These are phyloP conservation scores for Cyathus striatus DNA, from an alignment of 768 basidiomycete genomes.

Conservation along the genomic window DNA sequence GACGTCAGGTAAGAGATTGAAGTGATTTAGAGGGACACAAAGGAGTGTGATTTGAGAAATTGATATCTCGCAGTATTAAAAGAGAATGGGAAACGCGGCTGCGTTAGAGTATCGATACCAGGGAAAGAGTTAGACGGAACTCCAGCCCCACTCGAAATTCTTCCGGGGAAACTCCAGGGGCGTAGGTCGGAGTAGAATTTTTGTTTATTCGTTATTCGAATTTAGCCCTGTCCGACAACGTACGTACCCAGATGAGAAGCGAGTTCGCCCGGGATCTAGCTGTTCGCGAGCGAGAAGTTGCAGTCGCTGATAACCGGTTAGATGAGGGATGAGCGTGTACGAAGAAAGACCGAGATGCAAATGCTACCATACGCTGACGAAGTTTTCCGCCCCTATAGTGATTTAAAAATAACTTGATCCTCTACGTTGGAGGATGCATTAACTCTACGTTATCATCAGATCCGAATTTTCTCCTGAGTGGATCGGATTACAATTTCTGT, in stretches of 20 bases:
- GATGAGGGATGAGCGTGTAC: conserved; percentile 1
- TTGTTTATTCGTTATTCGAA: too few relatives aligned
- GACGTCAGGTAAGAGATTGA: background rate
- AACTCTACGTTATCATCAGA: too few relatives aligned
- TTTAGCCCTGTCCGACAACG: too few relatives aligned
- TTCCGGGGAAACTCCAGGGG: conserved; percentile 1
- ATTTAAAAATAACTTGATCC: too few relatives aligned
- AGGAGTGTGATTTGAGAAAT: conserved; percentile 5
- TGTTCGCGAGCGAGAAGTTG: background rate
- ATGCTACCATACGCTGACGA: background rate
- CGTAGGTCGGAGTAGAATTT: background rate
- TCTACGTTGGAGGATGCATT: too few relatives aligned
- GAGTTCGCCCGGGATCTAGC: too few relatives aligned
- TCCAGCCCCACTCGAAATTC: conserved; percentile 2
- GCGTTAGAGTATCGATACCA: background rate
- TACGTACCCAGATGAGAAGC: too few relatives aligned
- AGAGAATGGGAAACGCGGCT: background rate
- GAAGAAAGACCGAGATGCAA: conserved; percentile 2
- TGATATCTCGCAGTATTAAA: background rate
- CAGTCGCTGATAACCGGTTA: background rate
- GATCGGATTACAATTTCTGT: conserved; percentile 4
- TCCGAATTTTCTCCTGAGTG: conserved; percentile 14
- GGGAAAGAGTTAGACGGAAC: too few relatives aligned
- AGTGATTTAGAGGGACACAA: conserved; percentile 3
- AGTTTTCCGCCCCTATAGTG: conserved; percentile 1